These are phyloP conservation scores for Diaporthe ilicicola DNA, from an alignment of 2,329 filamentous ascomycete genomes.

Conservation along the genomic window DNA sequence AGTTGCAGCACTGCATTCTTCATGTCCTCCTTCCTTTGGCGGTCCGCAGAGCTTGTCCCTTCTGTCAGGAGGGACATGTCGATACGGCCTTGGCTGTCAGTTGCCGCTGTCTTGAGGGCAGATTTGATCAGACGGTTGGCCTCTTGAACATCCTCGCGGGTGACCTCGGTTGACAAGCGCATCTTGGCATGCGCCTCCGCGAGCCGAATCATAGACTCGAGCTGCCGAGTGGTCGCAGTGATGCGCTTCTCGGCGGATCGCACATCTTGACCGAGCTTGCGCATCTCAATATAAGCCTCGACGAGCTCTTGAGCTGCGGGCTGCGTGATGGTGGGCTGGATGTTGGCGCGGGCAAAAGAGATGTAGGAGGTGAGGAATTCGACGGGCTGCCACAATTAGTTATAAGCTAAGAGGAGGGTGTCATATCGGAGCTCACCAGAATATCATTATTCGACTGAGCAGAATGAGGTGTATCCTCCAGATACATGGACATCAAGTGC, in stretches of 20 bases:
- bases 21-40: constrained; percentile 82
- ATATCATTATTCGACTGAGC: constrained; percentile 79
- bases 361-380: constrained; percentile 98
- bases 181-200: constrained; percentile 98
- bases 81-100: constrained; percentile 89
- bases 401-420: not conserved
- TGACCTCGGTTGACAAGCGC: constrained; percentile 82
- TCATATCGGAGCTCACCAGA: constrained; percentile 65
- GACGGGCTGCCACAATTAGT: constrained; percentile 68
- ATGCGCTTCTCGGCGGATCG: constrained; percentile 93
- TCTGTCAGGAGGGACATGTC: constrained; percentile 97
- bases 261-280: constrained; percentile 87
- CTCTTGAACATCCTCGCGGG: constrained; percentile 83
- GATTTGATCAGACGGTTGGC: constrained; percentile 92
- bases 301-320: constrained; percentile 86
- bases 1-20: constrained; percentile 79
- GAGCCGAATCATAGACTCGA: constrained; percentile 98
- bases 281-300: constrained; percentile 91
- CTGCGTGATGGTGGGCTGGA: constrained; percentile 83
- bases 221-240: constrained; percentile 94
- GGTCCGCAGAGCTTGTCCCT: constrained; percentile 88
- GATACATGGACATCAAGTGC: constrained; percentile 94
- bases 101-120: constrained; percentile 96
- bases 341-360: constrained; percentile 88
- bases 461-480: constrained; percentile 92